Conservation (phyloP, 805 yeast genomes). For the fission yeast (Schizosaccharomyces pombe) region DNA sequence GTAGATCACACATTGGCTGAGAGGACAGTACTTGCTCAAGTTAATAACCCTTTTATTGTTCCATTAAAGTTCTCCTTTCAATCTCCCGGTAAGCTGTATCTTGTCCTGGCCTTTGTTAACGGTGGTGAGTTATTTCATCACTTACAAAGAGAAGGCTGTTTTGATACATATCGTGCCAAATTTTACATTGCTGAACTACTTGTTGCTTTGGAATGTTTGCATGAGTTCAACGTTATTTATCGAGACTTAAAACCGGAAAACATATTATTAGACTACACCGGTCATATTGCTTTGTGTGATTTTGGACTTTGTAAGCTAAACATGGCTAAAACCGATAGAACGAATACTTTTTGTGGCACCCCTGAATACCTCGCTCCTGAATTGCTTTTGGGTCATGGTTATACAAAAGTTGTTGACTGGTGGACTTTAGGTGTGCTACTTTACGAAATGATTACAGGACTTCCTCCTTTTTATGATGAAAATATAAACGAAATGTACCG, state of each 20-base stretch:
- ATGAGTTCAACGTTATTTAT: constrained; percentile 76
- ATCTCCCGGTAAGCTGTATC: constrained; percentile 79
- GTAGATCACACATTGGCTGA: constrained; percentile 93
- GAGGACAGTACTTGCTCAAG: constrained; percentile 79
- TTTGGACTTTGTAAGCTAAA: constrained; percentile 89
- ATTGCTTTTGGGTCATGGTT: constrained; percentile 70
- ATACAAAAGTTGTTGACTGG: constrained; percentile 91
- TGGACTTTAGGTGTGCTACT: constrained; percentile 91
- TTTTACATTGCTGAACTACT: constrained; percentile 86
- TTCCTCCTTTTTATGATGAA: constrained; percentile 93
- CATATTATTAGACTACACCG: constrained; percentile 80
- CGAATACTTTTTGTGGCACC: constrained; percentile 72
- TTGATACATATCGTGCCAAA: constrained; percentile 68
- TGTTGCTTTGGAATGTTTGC: constrained; percentile 79
- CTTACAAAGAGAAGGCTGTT: constrained; percentile 71
- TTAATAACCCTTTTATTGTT: constrained; percentile 84
- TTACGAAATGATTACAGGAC: constrained; percentile 88
- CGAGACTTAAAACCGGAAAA: constrained; percentile 93
- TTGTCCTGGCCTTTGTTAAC: constrained; percentile 78
- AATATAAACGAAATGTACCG: constrained; percentile 82
- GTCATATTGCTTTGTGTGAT: constrained; percentile 93
- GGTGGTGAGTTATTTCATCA: constrained; percentile 95
- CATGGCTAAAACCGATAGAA: constrained; percentile 71
- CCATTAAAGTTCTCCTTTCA: constrained; percentile 92
- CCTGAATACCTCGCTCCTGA: constrained; percentile 97